A percentile compares a stretch with the other conserved stretches of the same genome.
These are phyloP conservation scores for Verticillium nubilum DNA, from an alignment of 2,329 filamentous ascomycete species.

Conservation along the genomic window DNA sequence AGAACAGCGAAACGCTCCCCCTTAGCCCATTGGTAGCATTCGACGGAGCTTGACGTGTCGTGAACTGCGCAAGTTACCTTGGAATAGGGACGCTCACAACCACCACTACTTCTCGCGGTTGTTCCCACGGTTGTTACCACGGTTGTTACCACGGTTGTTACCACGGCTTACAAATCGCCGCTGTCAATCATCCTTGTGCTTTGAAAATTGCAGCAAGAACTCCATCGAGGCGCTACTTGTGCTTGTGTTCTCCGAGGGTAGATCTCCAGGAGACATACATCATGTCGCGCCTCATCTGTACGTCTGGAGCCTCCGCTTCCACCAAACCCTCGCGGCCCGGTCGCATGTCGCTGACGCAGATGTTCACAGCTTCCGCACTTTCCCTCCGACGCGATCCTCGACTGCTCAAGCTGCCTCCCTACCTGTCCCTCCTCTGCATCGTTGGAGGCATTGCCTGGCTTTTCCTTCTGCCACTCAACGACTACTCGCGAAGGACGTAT, in stretches of 20 bases:
- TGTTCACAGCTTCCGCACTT: slow-evolving; percentile 49
- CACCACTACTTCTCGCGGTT: background rate
- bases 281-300: slow-evolving; percentile 53
- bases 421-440: slow-evolving; percentile 80
- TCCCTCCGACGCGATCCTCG: slow-evolving; percentile 75
- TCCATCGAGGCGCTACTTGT: background rate
- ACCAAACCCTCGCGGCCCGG: background rate
- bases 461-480: slow-evolving; percentile 79
- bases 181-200: too few species aligned
- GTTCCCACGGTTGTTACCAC: background rate
- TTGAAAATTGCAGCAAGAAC: background rate
- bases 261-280: background rate
- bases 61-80: background rate
- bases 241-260: background rate
- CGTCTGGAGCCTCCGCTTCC: slow-evolving; percentile 15
- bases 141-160: background rate
- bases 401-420: slow-evolving; percentile 77
- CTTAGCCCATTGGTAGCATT: too few species aligned
- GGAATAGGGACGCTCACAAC: too few species aligned
- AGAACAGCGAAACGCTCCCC: background rate
- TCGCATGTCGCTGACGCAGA: background rate
- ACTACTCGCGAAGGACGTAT: slow-evolving; percentile 89
- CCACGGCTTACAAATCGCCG: too few species aligned
- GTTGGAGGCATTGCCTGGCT: slow-evolving; percentile 85
- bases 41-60: slow-evolving; percentile 3